Base-by-base conservation (phyloP, 192 early-diverging fungal species). In the Kappamyces sp. region DNA sequence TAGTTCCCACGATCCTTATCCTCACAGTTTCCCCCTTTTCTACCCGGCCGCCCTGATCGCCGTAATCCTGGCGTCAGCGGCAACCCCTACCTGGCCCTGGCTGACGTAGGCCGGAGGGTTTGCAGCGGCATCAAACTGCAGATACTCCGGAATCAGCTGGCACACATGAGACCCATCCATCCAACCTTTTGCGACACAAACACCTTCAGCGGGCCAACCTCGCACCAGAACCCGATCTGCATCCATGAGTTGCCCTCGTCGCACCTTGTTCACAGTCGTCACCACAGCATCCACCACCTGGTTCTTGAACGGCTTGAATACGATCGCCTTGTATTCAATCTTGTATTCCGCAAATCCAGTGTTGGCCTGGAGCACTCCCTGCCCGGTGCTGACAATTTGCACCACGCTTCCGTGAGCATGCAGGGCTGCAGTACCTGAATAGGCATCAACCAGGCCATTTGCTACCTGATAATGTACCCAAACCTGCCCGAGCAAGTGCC, bases 281-380 rank as follows among this genome's bases (percentile, higher is more conserved):
- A 75, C 73, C 3, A 92, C 80, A 0, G 87, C 94, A 70, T 99
- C 94, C 5, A 97, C 76, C 5, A 99, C 97, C 73, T 98, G 90
- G 49, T 91, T 90, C 60, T 88, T 95, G 76, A 94, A 99, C 10
- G 94, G 93, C 66, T 93, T 97, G 61, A 97, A 94, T 2, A 99
- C 89, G 67, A 99, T 88, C 2, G 97, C 97, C 55, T 90, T 87
- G 72, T 99, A 80, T 83, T 42, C 78, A 44, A 99, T 85, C 38
- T 81, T 79, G 64, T 93, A 99, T 74, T 99, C 94, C n/a, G 94
- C 93, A 13, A 86, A 38, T 78, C 93, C 51, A 84, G 90, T 60
- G 85, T 73, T 33, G 84, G 82, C 61, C 85, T 94, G 66, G 51
- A 84, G 64, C 31, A 80, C 74, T 33, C 94, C 97, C 63, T 78